Evolutionary conservation across 306 rosid species (phyloP), one percentile per base, ranked within the genome.

Genomic region (Cicer chorassanicum): DNA sequence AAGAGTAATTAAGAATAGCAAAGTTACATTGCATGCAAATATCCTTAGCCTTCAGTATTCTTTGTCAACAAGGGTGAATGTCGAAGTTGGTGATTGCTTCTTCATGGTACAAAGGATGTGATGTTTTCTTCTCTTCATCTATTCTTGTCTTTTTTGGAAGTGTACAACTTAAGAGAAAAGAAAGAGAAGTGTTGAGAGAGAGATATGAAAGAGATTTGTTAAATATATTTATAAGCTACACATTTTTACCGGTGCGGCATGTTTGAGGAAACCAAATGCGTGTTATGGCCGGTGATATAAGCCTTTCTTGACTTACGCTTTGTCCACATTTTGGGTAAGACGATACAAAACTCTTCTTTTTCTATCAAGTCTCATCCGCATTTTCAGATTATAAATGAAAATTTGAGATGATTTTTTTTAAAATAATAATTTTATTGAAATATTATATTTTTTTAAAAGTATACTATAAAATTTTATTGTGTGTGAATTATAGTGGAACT

Each of bases 271-370:
- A 29, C 15, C 41, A 57, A 57, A 57, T 24, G 15, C 64, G 64
- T 24, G 64, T 24, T 57, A 24, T 10, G 64, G 64, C 64, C 64
- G 64, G 64, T 57, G 64, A 57, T 11, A 7, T 11, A 7, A 24
- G 9, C 64, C 64, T 24, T 57, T 57, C 16, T 57, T 57, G 64
- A 57, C 64, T 57, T 57, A 57, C 7, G 8, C 41, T 57, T 57
- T 57, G 64, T 57, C 41, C 41, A 1, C 64, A 24, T 11, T 57
- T 57, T 24, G 14, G 15, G 9, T 56, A 56, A 56, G 8, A 56
- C 38, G 5, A 57, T 21, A 57, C 64, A 57, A 57, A 57, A 29
- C 64, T 57, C 64, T 55, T 7, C 51, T 10, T 46, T 46, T 43
- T 43, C 12, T 43, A 29, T 24, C 34, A 29, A 29, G 34, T 29